phyloP scores from a whole-genome alignment of 1,284 basidiomycete species.

The Wallemia hederae region DNA sequence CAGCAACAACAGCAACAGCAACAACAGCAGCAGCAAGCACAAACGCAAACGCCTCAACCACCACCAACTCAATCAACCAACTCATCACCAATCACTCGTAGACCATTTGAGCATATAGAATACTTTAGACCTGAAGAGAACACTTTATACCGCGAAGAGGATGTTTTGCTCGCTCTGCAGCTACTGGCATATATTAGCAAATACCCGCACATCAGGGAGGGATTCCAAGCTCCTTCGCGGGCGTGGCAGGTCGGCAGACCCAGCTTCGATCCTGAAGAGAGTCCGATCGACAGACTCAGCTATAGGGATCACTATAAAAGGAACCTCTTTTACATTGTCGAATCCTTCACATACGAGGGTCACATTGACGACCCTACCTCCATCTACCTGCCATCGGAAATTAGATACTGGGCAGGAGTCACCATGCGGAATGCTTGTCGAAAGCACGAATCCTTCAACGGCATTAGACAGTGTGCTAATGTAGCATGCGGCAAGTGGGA shows the following conservation, averaged over 20 bases:
- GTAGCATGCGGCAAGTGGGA: constrained; percentile 94
- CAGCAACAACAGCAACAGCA: background rate
- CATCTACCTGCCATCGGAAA: constrained; percentile 51
- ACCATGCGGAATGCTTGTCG: constrained; percentile 98
- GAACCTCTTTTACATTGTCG: constrained; percentile 84
- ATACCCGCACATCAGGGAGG: constrained; percentile 88
- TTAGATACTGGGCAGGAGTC: constrained; percentile 96
- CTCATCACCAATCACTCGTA: background rate
- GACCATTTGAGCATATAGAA: background rate
- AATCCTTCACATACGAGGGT: constrained; percentile 78
- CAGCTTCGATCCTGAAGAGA: background rate
- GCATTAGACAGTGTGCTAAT: constrained; percentile 90
- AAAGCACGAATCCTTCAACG: constrained; percentile 75
- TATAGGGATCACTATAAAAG: constrained; percentile 16
- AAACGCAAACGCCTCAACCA: background rate
- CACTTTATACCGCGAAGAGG: constrained; percentile 52
- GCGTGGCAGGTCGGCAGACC: background rate
- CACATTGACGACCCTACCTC: constrained; percentile 46
- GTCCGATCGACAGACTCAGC: background rate
- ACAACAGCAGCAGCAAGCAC: background rate
- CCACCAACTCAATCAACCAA: background rate
- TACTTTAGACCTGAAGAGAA: background rate
- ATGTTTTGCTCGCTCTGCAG: constrained; percentile 69
- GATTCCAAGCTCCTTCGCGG: constrained; percentile 47
- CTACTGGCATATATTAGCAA: constrained; percentile 88